Base-by-base conservation (phyloP, 768 basidiomycete species). In the Lactarius hengduanensis region DNA sequence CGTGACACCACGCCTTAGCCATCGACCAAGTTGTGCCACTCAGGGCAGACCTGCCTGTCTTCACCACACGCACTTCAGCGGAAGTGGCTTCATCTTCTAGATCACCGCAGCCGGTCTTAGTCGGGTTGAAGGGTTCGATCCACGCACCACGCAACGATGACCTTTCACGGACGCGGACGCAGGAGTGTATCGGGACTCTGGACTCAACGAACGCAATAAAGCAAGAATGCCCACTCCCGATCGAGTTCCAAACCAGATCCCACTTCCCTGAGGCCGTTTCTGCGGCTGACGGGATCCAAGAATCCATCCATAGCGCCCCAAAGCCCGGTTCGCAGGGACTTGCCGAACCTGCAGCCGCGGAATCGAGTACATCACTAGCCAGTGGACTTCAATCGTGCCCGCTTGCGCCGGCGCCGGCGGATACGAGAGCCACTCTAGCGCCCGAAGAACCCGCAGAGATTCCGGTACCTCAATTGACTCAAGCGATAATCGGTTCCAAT, bases 1-100 rank as follows among this genome's bases (percentile, higher is more conserved):
- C 15, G 28, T 18, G 6, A 6, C 45, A 20, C 8, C 43, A 7
- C 28, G 4, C 32, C 30, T 36, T n/a, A 67, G 66, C 43, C 40
- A 6, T 18, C 41, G 30, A 38, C 4, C 50, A 56, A 55, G 32
- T 43, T 13, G 57, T 50, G 10, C 26, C 9, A 4, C 62, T 63
- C 28, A 63, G 41, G 30, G 62, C 53, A 59, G 62, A 60, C 20
- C 57, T 62, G 11, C 62, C 66, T 63, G 54, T 55, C n/a, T 67
- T 63, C 58, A 47, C 36, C 20, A 58, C 58, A 40, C 26, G 50
- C 13, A 41, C 22, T 26, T 32, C 53, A 18, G 41, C 38, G 43
- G 47, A 62, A 53, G 47, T 20, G 10, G 38, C 18, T 26, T 38
- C 43, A 22, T 55, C 41, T 20, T 6, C 26, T 32, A 43, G 8